These are phyloP conservation scores for Apophysomyces trapeziformis DNA, from an alignment of 371 early-diverging fungal species.

Conservation along the genomic window DNA sequence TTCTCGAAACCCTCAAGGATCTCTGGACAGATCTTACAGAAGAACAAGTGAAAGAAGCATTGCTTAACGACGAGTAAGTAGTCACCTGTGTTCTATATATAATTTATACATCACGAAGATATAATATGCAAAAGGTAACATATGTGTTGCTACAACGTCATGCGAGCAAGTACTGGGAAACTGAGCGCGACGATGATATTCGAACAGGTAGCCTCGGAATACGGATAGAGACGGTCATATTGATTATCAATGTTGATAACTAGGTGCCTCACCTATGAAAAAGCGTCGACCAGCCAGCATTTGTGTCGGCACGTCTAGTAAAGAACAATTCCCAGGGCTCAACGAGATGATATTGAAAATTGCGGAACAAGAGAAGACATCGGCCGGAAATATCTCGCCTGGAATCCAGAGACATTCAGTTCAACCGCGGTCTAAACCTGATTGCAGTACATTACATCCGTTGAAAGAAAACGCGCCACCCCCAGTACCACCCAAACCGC, in stretches of 20 bases:
- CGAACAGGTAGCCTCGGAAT: conserved; percentile 28
- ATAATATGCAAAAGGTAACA: conserved; percentile 58
- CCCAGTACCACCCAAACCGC: conserved; percentile 51
- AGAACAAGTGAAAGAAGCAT: conserved; percentile 37
- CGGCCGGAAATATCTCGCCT: conserved; percentile 15
- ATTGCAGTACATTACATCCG: conserved; percentile 9
- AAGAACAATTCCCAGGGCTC: conserved; percentile 39
- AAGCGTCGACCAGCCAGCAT: conserved; percentile 52
- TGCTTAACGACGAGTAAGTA: conserved; percentile 47
- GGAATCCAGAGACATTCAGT: conserved; percentile 24
- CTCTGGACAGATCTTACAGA: conserved; percentile 49
- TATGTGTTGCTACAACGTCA: conserved; percentile 54
- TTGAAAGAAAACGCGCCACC: conserved; percentile 29
- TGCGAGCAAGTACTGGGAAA: conserved; percentile 51
- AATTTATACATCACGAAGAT: conserved; percentile 23
- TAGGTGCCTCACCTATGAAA: conserved; percentile 34
- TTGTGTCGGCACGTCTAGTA: conserved; percentile 39
- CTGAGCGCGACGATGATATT: conserved; percentile 44
- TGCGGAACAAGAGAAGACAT: conserved; percentile 29
- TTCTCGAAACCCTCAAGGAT: conserved; percentile 47
- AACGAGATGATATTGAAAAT: conserved; percentile 46
- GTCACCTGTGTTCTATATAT: not conserved
- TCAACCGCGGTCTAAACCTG: conserved; percentile 14
- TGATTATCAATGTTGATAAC: conserved; percentile 1
- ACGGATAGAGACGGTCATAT: not conserved